Evolutionary conservation across 768 basidiomycete genomes (phyloP), one percentile per base, ranked within the genome.

Genomic region (Suillus lakei): DNA sequence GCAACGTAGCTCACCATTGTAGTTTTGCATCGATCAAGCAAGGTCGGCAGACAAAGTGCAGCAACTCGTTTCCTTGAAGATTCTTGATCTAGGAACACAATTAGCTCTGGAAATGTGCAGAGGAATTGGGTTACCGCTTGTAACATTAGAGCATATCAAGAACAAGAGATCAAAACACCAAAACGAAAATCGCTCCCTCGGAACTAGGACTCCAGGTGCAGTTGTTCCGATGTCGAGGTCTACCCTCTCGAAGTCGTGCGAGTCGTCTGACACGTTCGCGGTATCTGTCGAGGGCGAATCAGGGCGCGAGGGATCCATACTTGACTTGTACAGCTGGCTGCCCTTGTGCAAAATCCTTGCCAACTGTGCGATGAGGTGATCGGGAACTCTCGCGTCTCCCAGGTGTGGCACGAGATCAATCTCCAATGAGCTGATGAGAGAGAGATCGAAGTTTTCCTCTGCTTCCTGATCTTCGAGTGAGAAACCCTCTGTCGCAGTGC

Each of bases 151-250:
- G 70, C 92, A 96, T 36, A 96, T 82, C 68, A 91, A 73, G 76
- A 96, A 96, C 39, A 97, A 74, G 13, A 96, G 78, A 71, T 97
- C 95, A 63, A 96, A 90, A 72, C 92, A 95, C 95, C 95, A 96
- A 78, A 93, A 96, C 8, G 92, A 90, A 73, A 96, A 96, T 9
- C 93, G 84, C 74, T 96, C 95, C 44, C 95, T 81, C 1, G 91
- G 90, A 34, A 91, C 79, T 28, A 87, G 74, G 16, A 78, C 72
- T 0, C 86, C 86, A 12, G 78, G 75, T 44, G 85, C 85, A 3
- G 93, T 93, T 39, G 85, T 89, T 15, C 91, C 92, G 39, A 83
- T 68, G 61, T 80, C 78, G 60, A 77, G 66, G 43, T 81, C 80
- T 58, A 84, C 67, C 50, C 76, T 79, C 62, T 81, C 78, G 59